Base-by-base conservation (phyloP, 129 eudicot genomes). In the Flaveria ramosissima region DNA sequence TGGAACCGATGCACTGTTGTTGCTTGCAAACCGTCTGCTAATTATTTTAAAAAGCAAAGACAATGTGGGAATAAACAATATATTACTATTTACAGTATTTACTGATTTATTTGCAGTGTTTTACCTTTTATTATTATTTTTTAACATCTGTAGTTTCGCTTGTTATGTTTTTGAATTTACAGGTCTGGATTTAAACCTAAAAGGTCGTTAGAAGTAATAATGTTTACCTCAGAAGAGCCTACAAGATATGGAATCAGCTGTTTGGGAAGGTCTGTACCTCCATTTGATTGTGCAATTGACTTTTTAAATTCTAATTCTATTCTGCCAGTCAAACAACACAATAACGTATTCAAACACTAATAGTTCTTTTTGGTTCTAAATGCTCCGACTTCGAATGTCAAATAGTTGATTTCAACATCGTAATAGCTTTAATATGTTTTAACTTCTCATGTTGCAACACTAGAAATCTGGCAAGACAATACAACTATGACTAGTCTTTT, bases 161-260 rank as follows among this genome's bases (percentile, higher is more conserved):
- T 82, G 23, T 47, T 70, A 17, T 67, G 50, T 23, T 73, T 74
- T 70, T 62, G 53, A 57, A 60, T 80, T 72, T 27, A 70, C 88
- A 91, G 98, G 84, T 88, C 86, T 32, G 96, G 97, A 11, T 89
- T 94, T 72, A 94, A 83, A 78, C 98, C 98, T 9, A 94, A 85
- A 83, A 86, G 93, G 68, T 87, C 97, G 14, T 74, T 94, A 77
- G 98, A 94, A 74, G 97, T 94, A 69, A 91, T 91, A 71, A 94
- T 94, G 98, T 94, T 94, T 84, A 94, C 98, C 72, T 94, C 98
- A 36, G 98, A 94, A 84, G 98, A 94, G 89, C 98, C 98, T 75
- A 94, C 97, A 43, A 73, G 98, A 65, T 94, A 91, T 73, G 98
- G 98, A 53, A 94, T 94, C 80, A 91, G 97, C 87, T 94, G 98